These are phyloP conservation scores for Eragrostis curvula DNA, from an alignment of 176 grass and related monocot species.

Conservation along the genomic window DNA sequence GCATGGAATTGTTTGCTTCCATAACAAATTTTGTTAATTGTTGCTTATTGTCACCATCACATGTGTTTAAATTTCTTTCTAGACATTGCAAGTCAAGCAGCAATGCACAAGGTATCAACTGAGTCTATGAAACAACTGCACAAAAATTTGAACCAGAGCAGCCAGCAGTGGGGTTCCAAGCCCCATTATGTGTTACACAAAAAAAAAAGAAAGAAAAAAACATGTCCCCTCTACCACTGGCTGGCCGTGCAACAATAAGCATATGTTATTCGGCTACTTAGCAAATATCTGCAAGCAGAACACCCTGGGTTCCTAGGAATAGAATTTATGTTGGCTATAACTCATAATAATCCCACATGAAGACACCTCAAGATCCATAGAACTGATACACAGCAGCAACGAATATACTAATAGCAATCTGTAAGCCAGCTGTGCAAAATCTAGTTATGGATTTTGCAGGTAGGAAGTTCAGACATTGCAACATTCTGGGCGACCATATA, in stretches of 20 bases:
- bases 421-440: background rate
- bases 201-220: too few relatives aligned
- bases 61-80: background rate
- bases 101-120: background rate
- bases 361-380: slow-evolving; percentile 4
- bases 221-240: background rate
- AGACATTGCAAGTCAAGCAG: background rate
- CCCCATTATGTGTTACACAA: background rate
- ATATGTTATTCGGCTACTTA: background rate
- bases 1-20: background rate
- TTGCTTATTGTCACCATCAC: background rate
- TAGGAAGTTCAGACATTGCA: background rate
- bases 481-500: too few relatives aligned
- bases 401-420: slow-evolving; percentile 11
- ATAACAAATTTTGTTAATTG: background rate
- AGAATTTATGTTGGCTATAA: background rate
- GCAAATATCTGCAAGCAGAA: slow-evolving; percentile 16
- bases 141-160: too few relatives aligned
- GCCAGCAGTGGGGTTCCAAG: background rate
- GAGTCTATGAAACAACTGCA: background rate
- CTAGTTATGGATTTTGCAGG: background rate
- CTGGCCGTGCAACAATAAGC: slow-evolving; percentile 17
- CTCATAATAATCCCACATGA: background rate
- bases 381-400: background rate
- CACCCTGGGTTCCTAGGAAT: background rate